phyloP scores from a whole-genome alignment of 371 early-diverging fungal genomes.

The Syncephalastrum racemosum region DNA sequence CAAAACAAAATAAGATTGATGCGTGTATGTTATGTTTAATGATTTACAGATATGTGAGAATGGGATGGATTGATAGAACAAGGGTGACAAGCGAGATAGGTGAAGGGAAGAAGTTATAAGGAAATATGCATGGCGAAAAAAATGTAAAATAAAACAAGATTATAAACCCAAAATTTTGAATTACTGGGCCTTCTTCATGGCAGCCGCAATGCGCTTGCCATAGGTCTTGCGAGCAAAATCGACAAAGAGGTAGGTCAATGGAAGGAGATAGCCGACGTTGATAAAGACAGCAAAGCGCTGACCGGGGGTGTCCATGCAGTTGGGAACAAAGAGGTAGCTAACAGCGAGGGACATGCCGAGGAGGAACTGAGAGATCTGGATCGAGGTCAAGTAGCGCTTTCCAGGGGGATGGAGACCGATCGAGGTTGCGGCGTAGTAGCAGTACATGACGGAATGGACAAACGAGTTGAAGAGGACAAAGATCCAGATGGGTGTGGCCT shows the following conservation, averaged over 20 bases:
- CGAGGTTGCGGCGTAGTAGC: slow-evolving; percentile 80
- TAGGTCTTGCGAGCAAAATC: slow-evolving; percentile 77
- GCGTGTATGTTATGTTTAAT: too few species aligned
- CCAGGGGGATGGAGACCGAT: slow-evolving; percentile 78
- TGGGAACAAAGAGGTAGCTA: slow-evolving; percentile 68
- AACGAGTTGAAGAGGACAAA: slow-evolving; percentile 89
- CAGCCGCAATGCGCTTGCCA: slow-evolving; percentile 38
- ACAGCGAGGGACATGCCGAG: slow-evolving; percentile 72
- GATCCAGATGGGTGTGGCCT: slow-evolving; percentile 80
- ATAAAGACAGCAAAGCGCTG: slow-evolving; percentile 67
- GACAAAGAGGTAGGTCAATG: slow-evolving; percentile 77
- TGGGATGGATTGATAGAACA: too few species aligned
- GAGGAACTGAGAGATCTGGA: slow-evolving; percentile 89
- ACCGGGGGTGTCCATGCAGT: slow-evolving; percentile 62
- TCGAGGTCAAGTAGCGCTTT: slow-evolving; percentile 80
- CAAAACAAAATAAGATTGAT: too few species aligned
- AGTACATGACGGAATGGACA: slow-evolving; percentile 91
- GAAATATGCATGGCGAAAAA: too few species aligned
- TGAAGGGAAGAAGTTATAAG: too few species aligned
- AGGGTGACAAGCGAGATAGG: too few species aligned
- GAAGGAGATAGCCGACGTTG: slow-evolving; percentile 77
- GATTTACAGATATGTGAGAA: too few species aligned
- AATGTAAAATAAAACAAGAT: too few species aligned
- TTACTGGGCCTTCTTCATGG: slow-evolving; percentile 56
- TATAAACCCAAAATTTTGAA: too few species aligned